Evolutionary conservation across 2,329 filamentous ascomycete species (phyloP), one percentile per base, ranked within the genome.

Genomic region (Diplodia mutila): DNA sequence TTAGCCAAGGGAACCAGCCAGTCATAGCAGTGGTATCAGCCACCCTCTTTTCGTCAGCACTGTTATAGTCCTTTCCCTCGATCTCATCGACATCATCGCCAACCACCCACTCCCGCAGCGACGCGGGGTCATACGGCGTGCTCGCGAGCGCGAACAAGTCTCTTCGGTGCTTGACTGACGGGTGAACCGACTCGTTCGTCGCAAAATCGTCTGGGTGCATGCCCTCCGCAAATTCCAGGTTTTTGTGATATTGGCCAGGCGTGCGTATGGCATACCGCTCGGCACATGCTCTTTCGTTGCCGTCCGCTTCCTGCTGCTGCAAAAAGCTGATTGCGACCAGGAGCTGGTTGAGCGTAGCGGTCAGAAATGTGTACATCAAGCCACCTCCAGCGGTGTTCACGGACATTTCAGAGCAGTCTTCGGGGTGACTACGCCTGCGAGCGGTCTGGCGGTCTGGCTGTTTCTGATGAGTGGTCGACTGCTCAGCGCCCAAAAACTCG

Each of bases 141-240:
- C 42, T 11, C 7, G 59, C 59, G 12, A 63, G 59, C 14, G 59
- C 59, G 29, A 63, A 63, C 29, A 63, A 42, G 27, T 63, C 59
- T n/a, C 25, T 29, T 4, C 59, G 42, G n/a, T 63, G 59, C 4
- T 51, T 34, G 25, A 66, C 53, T n/a, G 64, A 66, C 16, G 64
- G 64, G 9, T 66, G 64, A 23, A 66, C 48, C 9, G 64, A 51
- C 39, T 66, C 64, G n/a, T 66, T 66, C 12, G 64, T 66, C 6
- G 29, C 42, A 42, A 63, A 63, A 42, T 51, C 57, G 57, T 61
- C 42, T 4, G 57, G 39, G 2, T 25, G 21, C 27, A 16, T 11
- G 12, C 12, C 18, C 11, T 21, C 14, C 11, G 49, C 46, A 27
- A 37, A 51, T 23, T 63, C 59, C n/a, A 63, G 59, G 14, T 37